phyloP scores from a whole-genome alignment of 108 stramenopile species.

The Fistulifera pelliculosa region DNA sequence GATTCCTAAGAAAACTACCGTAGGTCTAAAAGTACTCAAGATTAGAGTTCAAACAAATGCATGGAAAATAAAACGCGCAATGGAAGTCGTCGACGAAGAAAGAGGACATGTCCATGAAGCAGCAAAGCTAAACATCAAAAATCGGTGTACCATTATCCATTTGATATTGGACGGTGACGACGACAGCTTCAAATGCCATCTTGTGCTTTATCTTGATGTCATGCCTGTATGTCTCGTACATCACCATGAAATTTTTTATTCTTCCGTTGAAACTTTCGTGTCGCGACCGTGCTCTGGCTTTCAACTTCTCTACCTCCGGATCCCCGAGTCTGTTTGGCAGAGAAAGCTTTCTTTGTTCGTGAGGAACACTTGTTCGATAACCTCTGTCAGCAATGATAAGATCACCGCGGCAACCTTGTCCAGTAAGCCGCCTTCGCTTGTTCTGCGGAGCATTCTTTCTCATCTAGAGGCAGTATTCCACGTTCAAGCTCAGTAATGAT shows the following conservation, averaged over 20 bases:
- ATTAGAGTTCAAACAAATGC: no score
- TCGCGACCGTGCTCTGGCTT: constrained; percentile 13
- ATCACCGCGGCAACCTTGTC: constrained; percentile 1
- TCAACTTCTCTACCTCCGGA: constrained; percentile 10
- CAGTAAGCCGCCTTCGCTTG: constrained; percentile 12
- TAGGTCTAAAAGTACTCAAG: no score
- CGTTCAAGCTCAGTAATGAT: no score
- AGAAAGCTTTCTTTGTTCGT: constrained; percentile 2
- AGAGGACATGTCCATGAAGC: no score
- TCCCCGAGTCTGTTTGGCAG: constrained; percentile 1
- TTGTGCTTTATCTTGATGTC: constrained; percentile 15
- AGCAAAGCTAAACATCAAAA: constrained; percentile 28
- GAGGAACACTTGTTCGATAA: background rate
- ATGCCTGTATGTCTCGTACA: constrained; percentile 17
- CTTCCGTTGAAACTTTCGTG: constrained; percentile 33
- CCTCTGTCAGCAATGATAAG: constrained; percentile 17
- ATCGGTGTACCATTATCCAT: constrained; percentile 22
- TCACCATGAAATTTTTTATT: constrained; percentile 20
- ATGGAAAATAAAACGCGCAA: no score
- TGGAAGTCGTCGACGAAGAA: no score
- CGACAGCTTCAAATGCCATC: constrained; percentile 24
- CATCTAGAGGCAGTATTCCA: no score
- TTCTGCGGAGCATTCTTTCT: no score
- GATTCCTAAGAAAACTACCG: no score
- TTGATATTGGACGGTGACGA: constrained; percentile 32